A percentile compares a stretch with the other conserved stretches of the same genome.
phyloP scores from a whole-genome alignment of 306 rosid genomes.

The Medicago ruthenica region DNA sequence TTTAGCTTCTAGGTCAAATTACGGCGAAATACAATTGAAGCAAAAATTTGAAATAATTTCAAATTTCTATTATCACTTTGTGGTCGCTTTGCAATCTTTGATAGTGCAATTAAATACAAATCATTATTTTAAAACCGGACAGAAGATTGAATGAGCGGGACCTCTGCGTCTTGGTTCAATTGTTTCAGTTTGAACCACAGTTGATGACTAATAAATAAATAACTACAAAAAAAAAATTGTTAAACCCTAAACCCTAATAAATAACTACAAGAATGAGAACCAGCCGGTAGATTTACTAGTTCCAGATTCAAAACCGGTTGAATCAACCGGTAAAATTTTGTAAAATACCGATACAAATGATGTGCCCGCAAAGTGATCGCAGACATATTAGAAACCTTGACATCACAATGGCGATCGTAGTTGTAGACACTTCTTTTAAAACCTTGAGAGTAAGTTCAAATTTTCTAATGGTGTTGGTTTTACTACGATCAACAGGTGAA shows the following conservation, averaged over 20 bases:
- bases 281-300: too few relatives aligned
- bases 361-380: not conserved
- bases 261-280: too few relatives aligned
- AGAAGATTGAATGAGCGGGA: not conserved
- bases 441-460: not conserved
- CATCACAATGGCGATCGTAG: not conserved
- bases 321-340: too few relatives aligned
- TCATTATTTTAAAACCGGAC: not conserved
- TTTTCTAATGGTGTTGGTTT: slow-evolving; percentile 29
- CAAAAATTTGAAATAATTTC: too few relatives aligned
- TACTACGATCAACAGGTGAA: slow-evolving; percentile 68
- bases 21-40: not conserved
- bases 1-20: not conserved
- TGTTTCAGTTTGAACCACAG: not conserved
- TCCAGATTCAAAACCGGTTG: too few relatives aligned
- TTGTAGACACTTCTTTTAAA: not conserved
- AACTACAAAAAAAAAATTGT: too few relatives aligned
- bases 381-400: not conserved
- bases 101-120: not conserved
- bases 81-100: too few relatives aligned
- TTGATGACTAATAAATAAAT: not conserved
- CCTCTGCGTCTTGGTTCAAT: not conserved
- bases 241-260: too few relatives aligned
- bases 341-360: not conserved
- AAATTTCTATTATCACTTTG: too few relatives aligned